Evolutionary conservation across 176 grass and related monocot genomes (phyloP), one percentile per base, ranked within the genome.

Genomic region (Elaeis guineensis): DNA sequence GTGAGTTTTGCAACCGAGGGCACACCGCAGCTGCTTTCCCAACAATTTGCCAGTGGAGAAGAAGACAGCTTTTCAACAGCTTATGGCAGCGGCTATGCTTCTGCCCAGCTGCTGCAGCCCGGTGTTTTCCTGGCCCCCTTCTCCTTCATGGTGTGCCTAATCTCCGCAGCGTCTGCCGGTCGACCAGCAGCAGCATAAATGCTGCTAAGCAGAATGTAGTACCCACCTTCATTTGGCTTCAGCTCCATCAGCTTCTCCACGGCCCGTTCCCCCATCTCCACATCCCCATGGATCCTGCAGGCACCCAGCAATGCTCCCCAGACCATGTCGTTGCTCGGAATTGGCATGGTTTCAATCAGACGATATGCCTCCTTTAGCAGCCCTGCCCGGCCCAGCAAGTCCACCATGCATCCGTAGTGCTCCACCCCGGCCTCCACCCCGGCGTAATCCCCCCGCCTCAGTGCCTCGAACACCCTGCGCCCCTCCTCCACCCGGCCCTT

Each of bases 341-440:
- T 80, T 1, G 73, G 65, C 85, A 83, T 80, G 52, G n/a, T 50
- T 22, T 83, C 64, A 8, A 89, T 83, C 54, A 83, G 60, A 22
- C 23, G 21, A 24, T 80, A 72, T 4, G 85, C 80, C 60, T 89
- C 80, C 25, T 70, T 60, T 2, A 89, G 69, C 55, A 67, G 64
- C 23, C 85, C 80, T 21, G 80, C 76, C 64, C 80, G 54, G 20
- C 80, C 80, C 53, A 89, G 72, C 72, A 83, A 61, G 56, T 89
- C 77, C 18, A 89, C 85, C 59, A 89, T 73, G 70, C 85, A 89
- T 2, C 85, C 80, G 11, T 89, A 77, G 69, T 89, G 85, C 76
- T 83, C 69, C 0, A 80, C 35, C 0, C 64, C 69, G 51, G 76
- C 16, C 28, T 77, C 59, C 39, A 83, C 23, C 52, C 59, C 72